Percentiles rank a stretch among this genome's conserved stretches.
Conservation (phyloP, 148 eudicot species). For the Rhododendron mucronatum region DNA sequence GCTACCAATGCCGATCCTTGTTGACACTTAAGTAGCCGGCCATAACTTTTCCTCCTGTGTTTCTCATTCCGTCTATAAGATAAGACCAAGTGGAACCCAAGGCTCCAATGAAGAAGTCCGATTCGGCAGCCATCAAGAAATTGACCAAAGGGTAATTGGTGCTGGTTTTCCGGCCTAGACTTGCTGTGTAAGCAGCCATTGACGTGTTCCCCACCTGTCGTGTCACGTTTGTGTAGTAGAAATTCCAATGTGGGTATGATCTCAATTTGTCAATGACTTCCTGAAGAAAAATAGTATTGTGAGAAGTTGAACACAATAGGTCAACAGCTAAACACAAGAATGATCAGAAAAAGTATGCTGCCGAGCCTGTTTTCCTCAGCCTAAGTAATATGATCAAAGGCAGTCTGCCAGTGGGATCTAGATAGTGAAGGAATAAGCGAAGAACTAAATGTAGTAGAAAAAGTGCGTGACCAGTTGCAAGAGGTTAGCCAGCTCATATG, state of each 20-base stretch:
- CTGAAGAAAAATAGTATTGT: slow-evolving; percentile 11
- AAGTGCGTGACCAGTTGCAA: too few species aligned
- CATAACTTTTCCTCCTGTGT: slow-evolving; percentile 97
- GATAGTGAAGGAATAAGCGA: too few species aligned
- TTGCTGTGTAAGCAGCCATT: slow-evolving; percentile 84
- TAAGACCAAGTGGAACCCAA: slow-evolving; percentile 94
- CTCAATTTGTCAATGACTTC: slow-evolving; percentile 65
- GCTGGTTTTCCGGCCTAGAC: slow-evolving; percentile 80
- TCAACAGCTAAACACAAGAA: neutral
- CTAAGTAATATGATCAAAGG: neutral
- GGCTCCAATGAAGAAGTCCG: slow-evolving; percentile 88
- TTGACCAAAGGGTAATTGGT: slow-evolving; percentile 93
- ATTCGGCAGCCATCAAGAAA: slow-evolving; percentile 88
- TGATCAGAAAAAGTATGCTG: neutral
- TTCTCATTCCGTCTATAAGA: slow-evolving; percentile 92
- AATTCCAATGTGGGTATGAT: slow-evolving; percentile 59
- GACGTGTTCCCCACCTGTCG: slow-evolving; percentile 73
- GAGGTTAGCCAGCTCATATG: neutral
- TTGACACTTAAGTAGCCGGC: slow-evolving; percentile 93
- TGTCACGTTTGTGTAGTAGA: slow-evolving; percentile 63
- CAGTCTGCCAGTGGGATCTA: too few species aligned
- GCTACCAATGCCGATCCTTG: slow-evolving; percentile 84
- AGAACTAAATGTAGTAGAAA: too few species aligned
- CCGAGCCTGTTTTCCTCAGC: neutral
- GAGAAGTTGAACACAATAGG: neutral